Conservation (phyloP, 345 rosid species). For the Eucalyptus paniculata region DNA sequence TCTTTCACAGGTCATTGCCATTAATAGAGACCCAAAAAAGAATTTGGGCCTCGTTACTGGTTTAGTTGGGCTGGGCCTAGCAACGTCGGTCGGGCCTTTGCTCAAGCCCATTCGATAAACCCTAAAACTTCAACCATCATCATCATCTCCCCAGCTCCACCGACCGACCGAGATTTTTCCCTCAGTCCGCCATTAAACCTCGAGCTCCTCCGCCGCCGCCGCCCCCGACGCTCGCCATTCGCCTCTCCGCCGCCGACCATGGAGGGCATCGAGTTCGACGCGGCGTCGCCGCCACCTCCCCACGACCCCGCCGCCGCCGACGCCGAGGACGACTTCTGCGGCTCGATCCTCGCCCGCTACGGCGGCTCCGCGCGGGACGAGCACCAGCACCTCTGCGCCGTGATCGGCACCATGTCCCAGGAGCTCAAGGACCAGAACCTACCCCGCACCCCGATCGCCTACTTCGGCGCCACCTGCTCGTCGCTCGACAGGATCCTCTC, state of each 20-base stretch:
- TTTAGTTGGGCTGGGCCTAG: neutral
- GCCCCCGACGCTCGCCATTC: neutral
- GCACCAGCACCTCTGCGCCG: conserved; percentile 52
- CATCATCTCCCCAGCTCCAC: neutral
- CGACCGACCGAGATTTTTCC: neutral
- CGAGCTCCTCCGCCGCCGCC: neutral
- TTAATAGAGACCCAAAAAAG: neutral
- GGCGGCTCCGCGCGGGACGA: conserved; percentile 37
- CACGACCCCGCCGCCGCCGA: neutral
- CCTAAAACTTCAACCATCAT: neutral
- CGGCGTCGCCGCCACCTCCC: neutral
- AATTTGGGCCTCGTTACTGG: neutral
- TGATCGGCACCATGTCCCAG: conserved; percentile 61
- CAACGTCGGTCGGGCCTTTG: neutral
- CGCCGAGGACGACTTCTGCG: conserved; percentile 33
- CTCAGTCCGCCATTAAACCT: neutral
- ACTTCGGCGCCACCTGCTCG: conserved; percentile 51
- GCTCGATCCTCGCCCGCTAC: conserved; percentile 39
- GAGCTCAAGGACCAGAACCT: conserved; percentile 58
- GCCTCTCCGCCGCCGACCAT: neutral
- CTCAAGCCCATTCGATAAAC: neutral
- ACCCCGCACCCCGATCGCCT: conserved; percentile 51
- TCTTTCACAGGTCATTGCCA: neutral
- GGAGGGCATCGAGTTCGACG: conserved; percentile 24
- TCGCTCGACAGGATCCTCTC: conserved; percentile 51